These are phyloP conservation scores for Endoconidiophora laricicola DNA, from an alignment of 2,329 filamentous ascomycete species.

Conservation along the genomic window DNA sequence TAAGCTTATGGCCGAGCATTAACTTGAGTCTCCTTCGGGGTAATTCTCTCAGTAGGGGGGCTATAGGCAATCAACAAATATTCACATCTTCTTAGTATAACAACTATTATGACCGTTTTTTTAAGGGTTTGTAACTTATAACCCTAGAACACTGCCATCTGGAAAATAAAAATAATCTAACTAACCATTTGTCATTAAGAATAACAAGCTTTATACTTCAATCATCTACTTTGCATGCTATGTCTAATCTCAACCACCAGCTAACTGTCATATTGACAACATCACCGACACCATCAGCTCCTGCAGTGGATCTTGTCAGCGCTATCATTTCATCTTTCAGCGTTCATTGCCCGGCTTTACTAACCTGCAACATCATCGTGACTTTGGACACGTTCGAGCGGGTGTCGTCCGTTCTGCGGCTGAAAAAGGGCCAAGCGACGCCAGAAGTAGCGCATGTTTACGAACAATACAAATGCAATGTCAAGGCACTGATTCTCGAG, in stretches of 20 bases:
- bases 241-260: background rate
- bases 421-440: constrained; percentile 39
- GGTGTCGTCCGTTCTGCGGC: constrained; percentile 25
- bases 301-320: constrained; percentile 33
- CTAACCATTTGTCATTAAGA: too few relatives aligned
- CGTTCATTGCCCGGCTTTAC: constrained; percentile 24
- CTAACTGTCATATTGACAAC: constrained; percentile 32
- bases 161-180: too few relatives aligned
- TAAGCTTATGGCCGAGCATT: too few relatives aligned
- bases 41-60: too few relatives aligned
- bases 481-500: constrained; percentile 23
- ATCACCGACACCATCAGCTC: constrained; percentile 37
- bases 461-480: constrained; percentile 29
- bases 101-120: too few relatives aligned
- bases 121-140: too few relatives aligned
- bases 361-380: constrained; percentile 29
- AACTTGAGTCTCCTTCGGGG: too few relatives aligned
- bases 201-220: too few relatives aligned
- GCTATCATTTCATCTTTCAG: constrained; percentile 30
- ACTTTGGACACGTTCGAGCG: constrained; percentile 37
- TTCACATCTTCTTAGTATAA: too few relatives aligned
- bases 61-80: too few relatives aligned
- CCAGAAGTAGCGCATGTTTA: constrained; percentile 27
- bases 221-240: background rate
- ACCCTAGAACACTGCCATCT: too few relatives aligned